phyloP scores from a whole-genome alignment of 164 flowering plant genomes.

The Piper betle region DNA sequence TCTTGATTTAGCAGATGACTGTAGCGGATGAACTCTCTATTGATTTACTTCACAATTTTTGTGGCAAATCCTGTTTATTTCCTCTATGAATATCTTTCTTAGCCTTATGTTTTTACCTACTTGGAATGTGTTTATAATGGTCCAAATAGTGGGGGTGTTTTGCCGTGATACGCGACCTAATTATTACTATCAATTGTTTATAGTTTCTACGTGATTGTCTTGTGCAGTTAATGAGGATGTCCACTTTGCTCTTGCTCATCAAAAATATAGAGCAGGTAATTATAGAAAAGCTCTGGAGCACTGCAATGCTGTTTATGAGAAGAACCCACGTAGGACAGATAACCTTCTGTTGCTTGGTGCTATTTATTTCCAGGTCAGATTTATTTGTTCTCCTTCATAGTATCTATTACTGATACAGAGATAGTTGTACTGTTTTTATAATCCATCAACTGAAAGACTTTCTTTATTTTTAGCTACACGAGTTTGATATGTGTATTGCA shows the following conservation, averaged over 20 bases:
- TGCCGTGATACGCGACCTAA: not conserved
- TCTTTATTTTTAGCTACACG: slow-evolving; percentile 49
- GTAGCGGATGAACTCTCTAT: too few relatives aligned
- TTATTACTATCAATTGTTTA: not conserved
- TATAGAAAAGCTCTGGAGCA: slow-evolving; percentile 83
- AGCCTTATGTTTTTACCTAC: too few relatives aligned
- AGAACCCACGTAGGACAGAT: slow-evolving; percentile 72
- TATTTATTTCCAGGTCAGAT: slow-evolving; percentile 71
- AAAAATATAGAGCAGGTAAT: slow-evolving; percentile 70
- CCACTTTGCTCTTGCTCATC: slow-evolving; percentile 70
- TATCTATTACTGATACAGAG: not conserved
- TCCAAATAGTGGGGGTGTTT: too few relatives aligned
- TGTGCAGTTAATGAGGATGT: slow-evolving; percentile 64
- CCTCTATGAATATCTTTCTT: too few relatives aligned
- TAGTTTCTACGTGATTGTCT: not conserved
- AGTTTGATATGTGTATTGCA: slow-evolving; percentile 82
- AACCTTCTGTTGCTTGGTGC: slow-evolving; percentile 96
- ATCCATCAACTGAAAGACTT: too few relatives aligned
- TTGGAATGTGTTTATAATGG: not conserved
- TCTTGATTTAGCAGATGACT: too few relatives aligned
- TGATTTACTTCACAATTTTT: too few relatives aligned
- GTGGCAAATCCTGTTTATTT: too few relatives aligned
- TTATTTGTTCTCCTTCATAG: not conserved
- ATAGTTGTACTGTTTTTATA: too few relatives aligned
- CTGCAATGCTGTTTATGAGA: slow-evolving; percentile 68